Evolutionary conservation across 805 yeast species (phyloP).

Genomic region (Ogataea salicorniae): DNA sequence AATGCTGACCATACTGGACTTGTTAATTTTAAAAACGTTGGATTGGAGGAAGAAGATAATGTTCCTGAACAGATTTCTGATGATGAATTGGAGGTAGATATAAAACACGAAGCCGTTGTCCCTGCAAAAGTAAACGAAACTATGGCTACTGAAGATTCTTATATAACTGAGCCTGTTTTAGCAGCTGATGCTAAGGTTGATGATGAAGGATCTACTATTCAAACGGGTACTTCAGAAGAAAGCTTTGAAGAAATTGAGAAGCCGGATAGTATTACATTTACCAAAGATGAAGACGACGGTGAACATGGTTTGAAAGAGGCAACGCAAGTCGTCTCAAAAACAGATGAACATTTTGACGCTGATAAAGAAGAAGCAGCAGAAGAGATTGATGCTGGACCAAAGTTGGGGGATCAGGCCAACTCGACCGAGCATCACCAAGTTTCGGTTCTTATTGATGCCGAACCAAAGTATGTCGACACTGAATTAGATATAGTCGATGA

Average conservation of each 20-base stretch:
- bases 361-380: not conserved
- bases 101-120: not conserved
- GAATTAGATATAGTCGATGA: not conserved
- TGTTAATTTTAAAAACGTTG: too few species aligned
- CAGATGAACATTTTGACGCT: too few species aligned
- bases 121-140: too few species aligned
- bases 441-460: not conserved
- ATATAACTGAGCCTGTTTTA: too few species aligned
- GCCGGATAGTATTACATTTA: not conserved
- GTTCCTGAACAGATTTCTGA: not conserved
- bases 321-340: too few species aligned
- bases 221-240: not conserved
- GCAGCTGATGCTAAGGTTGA: too few species aligned
- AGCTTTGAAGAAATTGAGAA: conserved; percentile 1
- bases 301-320: not conserved
- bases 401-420: not conserved
- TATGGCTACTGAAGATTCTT: not conserved
- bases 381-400: not conserved
- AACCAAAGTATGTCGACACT: not conserved
- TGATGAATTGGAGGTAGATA: not conserved
- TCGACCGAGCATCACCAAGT: not conserved
- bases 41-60: not conserved
- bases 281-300: not conserved
- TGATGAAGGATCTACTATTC: too few species aligned
- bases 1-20: not conserved